A percentile compares a stretch with the other conserved stretches of the same genome.
phyloP scores from a whole-genome alignment of 441 rosid genomes.

The Populus tomentosa region DNA sequence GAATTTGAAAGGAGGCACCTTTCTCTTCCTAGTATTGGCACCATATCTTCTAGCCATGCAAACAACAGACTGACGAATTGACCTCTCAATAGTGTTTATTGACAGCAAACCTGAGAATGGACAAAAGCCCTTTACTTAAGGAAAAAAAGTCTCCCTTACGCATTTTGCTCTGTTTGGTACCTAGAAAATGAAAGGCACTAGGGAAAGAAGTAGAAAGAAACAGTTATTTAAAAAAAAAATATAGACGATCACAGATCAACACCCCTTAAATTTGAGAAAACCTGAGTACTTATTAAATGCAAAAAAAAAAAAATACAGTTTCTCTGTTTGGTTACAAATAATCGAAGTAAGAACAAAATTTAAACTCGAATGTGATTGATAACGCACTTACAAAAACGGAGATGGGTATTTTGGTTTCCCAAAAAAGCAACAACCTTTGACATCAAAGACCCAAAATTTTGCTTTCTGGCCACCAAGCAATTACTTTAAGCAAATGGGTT shows the following conservation, averaged over 20 bases:
- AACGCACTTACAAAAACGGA: too few species aligned
- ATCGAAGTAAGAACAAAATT: too few species aligned
- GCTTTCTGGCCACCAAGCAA: not conserved
- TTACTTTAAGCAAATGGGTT: too few species aligned
- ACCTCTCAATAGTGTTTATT: conserved; percentile 2
- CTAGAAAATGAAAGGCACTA: not conserved
- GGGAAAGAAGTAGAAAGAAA: too few species aligned
- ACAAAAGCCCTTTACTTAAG: not conserved
- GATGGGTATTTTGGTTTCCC: too few species aligned
- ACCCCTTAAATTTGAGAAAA: too few species aligned
- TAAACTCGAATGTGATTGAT: too few species aligned
- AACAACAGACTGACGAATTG: conserved; percentile 15
- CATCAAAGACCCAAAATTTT: not conserved
- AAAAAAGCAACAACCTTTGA: not conserved
- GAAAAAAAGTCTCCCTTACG: not conserved
- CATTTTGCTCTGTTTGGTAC: not conserved
- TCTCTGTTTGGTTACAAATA: too few species aligned
- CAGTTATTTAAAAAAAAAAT: too few species aligned
- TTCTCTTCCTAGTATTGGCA: conserved; percentile 29
- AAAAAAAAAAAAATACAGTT: too few species aligned
- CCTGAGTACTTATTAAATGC: too few species aligned
- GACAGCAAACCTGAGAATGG: conserved; percentile 10
- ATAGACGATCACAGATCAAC: too few species aligned
- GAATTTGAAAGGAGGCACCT: conserved; percentile 8
- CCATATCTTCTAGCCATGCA: conserved; percentile 34